Evolutionary conservation across 1,284 basidiomycete species (phyloP).

Genomic region (Butyriboletus pseudospeciosus): DNA sequence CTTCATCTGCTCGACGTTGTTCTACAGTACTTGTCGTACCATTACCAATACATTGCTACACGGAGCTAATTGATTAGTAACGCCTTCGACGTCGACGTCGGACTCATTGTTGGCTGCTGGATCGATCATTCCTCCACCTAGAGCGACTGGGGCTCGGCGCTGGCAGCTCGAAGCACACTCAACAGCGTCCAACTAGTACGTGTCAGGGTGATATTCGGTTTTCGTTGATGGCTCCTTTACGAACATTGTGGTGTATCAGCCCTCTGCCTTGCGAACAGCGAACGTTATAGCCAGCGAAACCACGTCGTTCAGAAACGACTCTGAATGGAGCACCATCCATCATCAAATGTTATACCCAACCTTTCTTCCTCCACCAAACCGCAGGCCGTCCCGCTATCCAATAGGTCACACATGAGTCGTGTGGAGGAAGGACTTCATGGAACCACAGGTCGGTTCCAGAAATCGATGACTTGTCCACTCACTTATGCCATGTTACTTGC

Average conservation of each 20-base stretch:
- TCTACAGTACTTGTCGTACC: neutral
- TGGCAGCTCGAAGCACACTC: neutral
- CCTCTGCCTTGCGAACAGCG: neutral
- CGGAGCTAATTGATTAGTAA: neutral
- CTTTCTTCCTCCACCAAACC: neutral
- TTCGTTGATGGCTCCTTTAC: slow-evolving; percentile 3
- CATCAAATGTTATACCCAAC: neutral
- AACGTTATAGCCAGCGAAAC: neutral
- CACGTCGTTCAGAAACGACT: neutral
- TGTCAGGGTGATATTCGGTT: slow-evolving; percentile 1
- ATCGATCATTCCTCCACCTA: neutral
- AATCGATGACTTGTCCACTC: neutral
- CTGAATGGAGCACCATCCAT: slow-evolving; percentile 14
- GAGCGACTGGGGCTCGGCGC: neutral
- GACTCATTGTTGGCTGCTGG: neutral
- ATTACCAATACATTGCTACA: neutral
- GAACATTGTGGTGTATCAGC: neutral
- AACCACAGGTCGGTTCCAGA: slow-evolving; percentile 12
- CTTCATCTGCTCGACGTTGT: neutral
- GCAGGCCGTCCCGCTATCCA: slow-evolving; percentile 11
- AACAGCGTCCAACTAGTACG: slow-evolving; percentile 3
- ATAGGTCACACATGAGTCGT: slow-evolving; percentile 19
- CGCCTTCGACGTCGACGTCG: neutral
- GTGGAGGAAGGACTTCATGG: slow-evolving; percentile 23
- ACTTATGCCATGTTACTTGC: neutral